phyloP scores from a whole-genome alignment of 1,139 yeast species.

The Lizanozyma gosingica region DNA sequence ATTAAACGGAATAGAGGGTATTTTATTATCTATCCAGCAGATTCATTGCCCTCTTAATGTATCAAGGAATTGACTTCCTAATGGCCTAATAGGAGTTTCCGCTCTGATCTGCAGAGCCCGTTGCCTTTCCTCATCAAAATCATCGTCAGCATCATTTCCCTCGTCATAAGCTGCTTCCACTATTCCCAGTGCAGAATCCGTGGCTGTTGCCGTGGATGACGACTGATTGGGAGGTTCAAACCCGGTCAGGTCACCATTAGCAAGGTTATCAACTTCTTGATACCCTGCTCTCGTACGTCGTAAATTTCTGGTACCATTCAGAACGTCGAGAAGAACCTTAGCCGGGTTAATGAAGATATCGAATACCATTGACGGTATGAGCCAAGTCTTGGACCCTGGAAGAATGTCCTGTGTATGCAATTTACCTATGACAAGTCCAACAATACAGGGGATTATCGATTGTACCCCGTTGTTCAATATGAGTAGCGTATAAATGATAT shows the following conservation, averaged over 20 bases:
- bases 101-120: slow-evolving; percentile 22
- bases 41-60: slow-evolving; percentile 34
- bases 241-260: slow-evolving; percentile 7
- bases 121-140: slow-evolving; percentile 12
- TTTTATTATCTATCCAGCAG: slow-evolving; percentile 1
- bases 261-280: slow-evolving; percentile 1
- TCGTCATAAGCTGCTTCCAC: slow-evolving; percentile 17
- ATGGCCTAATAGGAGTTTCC: slow-evolving; percentile 50
- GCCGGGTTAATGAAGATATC: slow-evolving; percentile 18
- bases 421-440: slow-evolving; percentile 57
- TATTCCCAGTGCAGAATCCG: slow-evolving; percentile 16
- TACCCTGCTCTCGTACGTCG: slow-evolving; percentile 3
- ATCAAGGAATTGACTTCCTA: slow-evolving; percentile 50
- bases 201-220: slow-evolving; percentile 1
- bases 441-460: slow-evolving; percentile 40
- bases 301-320: not conserved
- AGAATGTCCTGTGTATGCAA: slow-evolving; percentile 45
- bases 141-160: slow-evolving; percentile 14
- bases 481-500: slow-evolving; percentile 43
- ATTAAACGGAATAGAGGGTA: slow-evolving; percentile 1
- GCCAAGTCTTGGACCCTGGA: slow-evolving; percentile 51
- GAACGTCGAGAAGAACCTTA: slow-evolving; percentile 1
- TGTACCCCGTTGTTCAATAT: slow-evolving; percentile 45
- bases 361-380: slow-evolving; percentile 28
- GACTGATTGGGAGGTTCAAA: slow-evolving; percentile 4